phyloP scores from a whole-genome alignment of 2,329 filamentous ascomycete genomes.

The Penicillium sp. region DNA sequence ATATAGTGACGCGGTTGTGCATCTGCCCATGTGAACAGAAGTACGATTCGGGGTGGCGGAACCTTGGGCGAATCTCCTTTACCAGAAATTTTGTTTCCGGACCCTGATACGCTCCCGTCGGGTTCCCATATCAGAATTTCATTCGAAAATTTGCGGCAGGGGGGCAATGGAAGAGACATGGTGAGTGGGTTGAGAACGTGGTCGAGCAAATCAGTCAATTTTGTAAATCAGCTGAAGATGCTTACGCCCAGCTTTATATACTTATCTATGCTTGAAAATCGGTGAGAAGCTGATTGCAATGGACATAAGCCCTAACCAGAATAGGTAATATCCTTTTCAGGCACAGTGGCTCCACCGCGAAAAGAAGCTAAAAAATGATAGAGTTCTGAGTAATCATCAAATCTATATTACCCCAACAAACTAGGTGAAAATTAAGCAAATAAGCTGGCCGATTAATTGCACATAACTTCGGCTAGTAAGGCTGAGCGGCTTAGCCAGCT shows the following conservation, averaged over 20 bases:
- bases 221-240: background rate
- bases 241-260: background rate
- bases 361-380: no score
- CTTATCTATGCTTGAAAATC: background rate
- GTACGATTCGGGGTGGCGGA: background rate
- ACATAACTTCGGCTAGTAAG: no score
- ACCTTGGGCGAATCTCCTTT: background rate
- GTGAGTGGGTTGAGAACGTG: background rate
- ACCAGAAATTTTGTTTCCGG: background rate
- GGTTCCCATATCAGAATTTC: constrained; percentile 5
- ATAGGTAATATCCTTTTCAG: constrained; percentile 8
- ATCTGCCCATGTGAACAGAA: constrained; percentile 9
- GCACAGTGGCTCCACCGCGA: background rate
- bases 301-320: constrained; percentile 1
- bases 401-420: no score
- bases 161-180: background rate
- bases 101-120: background rate
- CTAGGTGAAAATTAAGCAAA: no score
- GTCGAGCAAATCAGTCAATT: background rate
- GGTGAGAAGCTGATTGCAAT: background rate
- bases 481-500: no score
- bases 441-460: no score
- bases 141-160: constrained; percentile 1
- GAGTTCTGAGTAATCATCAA: no score
- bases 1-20: constrained; percentile 7